These are phyloP conservation scores for Backusella tarrabulga DNA, from an alignment of 192 early-diverging fungal species.

Conservation along the genomic window DNA sequence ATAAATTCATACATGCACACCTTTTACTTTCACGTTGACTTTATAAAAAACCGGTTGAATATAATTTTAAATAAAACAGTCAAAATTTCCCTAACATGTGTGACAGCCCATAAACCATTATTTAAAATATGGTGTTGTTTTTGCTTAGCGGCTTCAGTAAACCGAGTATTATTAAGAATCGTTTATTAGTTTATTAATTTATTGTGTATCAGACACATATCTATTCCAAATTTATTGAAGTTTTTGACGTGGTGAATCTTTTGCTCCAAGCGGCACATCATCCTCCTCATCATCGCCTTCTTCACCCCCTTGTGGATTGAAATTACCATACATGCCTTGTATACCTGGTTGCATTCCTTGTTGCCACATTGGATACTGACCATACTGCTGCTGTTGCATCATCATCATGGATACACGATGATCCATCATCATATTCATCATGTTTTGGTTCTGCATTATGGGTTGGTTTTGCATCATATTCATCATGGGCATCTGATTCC, in stretches of 20 bases:
- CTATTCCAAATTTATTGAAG: not conserved
- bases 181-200: not conserved
- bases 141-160: not conserved
- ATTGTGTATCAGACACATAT: not conserved
- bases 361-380: slow-evolving; percentile 16
- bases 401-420: slow-evolving; percentile 17
- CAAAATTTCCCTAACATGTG: no score
- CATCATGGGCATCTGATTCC: not conserved
- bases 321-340: slow-evolving; percentile 14
- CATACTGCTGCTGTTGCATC: slow-evolving; percentile 1
- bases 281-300: slow-evolving; percentile 35
- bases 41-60: no score
- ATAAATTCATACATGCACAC: no score
- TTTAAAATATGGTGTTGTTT: not conserved
- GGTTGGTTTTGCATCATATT: slow-evolving; percentile 8
- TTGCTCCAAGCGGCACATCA: slow-evolving; percentile 30
- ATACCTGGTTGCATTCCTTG: not conserved
- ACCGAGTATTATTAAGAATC: not conserved
- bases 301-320: slow-evolving; percentile 4
- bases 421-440: slow-evolving; percentile 27
- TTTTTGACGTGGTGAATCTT: slow-evolving; percentile 12
- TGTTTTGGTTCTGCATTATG: slow-evolving; percentile 3
- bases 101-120: no score
- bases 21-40: no score
- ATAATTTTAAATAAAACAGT: no score